Base-by-base conservation (phyloP, 768 basidiomycete genomes). In the Tulasnella sp. region DNA sequence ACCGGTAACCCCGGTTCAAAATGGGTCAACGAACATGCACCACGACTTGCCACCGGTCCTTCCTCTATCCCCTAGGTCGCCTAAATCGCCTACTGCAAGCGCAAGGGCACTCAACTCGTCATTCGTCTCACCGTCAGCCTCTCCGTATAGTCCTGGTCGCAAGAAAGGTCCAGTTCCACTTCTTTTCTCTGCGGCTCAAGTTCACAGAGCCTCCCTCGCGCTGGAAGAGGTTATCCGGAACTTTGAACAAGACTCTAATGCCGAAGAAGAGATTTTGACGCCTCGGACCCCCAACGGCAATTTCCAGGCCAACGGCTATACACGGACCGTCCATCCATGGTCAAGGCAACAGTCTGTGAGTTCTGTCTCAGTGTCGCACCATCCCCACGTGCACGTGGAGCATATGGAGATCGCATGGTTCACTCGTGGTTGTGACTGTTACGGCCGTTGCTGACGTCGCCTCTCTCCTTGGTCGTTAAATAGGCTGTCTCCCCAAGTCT, bases 191-290 rank as follows among this genome's bases (percentile, higher is more conserved):
- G 82, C 86, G 19, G 82, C 84, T 34, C 85, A 81, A 22, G 78
- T 88, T 71, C 85, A 83, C 76, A 85, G 89, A 72, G 89, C 88
- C 22, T 92, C 92, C 39, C 77, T 90, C 78, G 91, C 92, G 0
- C 79, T 94, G 40, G 89, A 90, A 75, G 84, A 87, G 73, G 92
- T 85, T 12, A 90, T 94, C 71, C 85, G 64, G 32, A 66, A 73
- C 37, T 62, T 76, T 17, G 75, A 74, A 44, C 69, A 87, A 76
- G 90, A 92, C 78, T 85, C 92, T 63, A 90, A 92, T 77, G 75
- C 75, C 7, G 85, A 86, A 74, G 90, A 91, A 75, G 86, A 86
- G 35, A 74, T 66, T 35, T 47, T 70, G 32, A 69, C 64, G 17
- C 73, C 68, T n/a, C 74, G 73, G 26, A 42, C 72, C 22, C 40